phyloP scores from a whole-genome alignment of 495 filamentous ascomycete genomes.

The Aspergillus funiculosus region DNA sequence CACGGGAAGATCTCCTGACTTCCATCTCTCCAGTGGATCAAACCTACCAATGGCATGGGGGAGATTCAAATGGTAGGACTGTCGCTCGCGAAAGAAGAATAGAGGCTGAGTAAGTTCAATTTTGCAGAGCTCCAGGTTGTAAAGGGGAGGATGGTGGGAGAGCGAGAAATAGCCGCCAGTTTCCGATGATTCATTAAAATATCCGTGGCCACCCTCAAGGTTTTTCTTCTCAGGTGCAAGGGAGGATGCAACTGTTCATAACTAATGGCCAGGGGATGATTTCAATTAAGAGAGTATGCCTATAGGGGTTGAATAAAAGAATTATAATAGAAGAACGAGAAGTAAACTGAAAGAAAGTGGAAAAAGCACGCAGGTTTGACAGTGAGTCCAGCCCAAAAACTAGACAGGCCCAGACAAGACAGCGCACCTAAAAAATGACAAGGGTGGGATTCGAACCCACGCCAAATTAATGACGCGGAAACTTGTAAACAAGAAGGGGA shows the following conservation, averaged over 20 bases:
- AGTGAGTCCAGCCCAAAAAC: too few species aligned
- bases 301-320: background rate
- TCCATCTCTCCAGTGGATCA: conserved; percentile 29
- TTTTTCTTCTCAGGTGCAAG: too few species aligned
- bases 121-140: conserved; percentile 14
- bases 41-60: conserved; percentile 21
- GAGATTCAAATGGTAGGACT: too few species aligned
- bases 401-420: too few species aligned
- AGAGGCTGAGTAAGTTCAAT: too few species aligned
- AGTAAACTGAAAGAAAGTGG: background rate
- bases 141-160: conserved; percentile 5
- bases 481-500: conserved; percentile 9
- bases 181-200: conserved; percentile 15
- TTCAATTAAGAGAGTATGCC: background rate
- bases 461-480: conserved; percentile 25
- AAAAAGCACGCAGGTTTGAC: too few species aligned
- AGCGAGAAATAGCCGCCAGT: conserved; percentile 19
- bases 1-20: conserved; percentile 33
- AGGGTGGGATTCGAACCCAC: conserved; percentile 46
- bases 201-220: conserved; percentile 1
- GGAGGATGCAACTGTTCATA: too few species aligned
- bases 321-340: background rate
- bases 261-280: too few species aligned
- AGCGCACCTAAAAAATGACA: conserved; percentile 32
- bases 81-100: too few species aligned